phyloP scores from a whole-genome alignment of 257 asterid genomes.

The Nicotiana tabacum region DNA sequence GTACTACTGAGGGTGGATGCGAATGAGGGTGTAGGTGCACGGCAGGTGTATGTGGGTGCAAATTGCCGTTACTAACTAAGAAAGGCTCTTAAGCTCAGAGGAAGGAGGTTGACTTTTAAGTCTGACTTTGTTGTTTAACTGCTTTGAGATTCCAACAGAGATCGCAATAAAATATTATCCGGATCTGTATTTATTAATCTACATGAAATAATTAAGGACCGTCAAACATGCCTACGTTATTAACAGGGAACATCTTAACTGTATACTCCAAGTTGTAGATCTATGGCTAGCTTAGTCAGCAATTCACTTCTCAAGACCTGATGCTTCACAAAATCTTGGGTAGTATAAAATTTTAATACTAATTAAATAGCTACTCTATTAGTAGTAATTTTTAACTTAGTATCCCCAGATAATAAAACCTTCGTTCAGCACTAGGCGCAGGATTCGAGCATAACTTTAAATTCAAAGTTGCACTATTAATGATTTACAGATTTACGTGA shows the following conservation, averaged over 20 bases:
- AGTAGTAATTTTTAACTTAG: neutral
- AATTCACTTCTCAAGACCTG: neutral
- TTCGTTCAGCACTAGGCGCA: neutral
- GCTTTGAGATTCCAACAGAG: too few relatives aligned
- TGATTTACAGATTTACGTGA: neutral
- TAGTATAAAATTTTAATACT: neutral
- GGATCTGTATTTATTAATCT: neutral
- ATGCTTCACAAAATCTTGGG: slow-evolving; percentile 1
- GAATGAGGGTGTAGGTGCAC: too few relatives aligned
- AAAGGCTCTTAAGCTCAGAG: too few relatives aligned
- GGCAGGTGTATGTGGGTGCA: too few relatives aligned
- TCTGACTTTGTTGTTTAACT: neutral
- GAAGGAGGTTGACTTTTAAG: neutral
- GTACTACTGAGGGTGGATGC: too few relatives aligned
- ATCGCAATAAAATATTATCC: too few relatives aligned
- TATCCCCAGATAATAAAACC: neutral
- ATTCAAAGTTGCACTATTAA: neutral
- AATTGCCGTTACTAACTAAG: too few relatives aligned
- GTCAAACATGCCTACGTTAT: neutral
- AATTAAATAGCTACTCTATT: too few relatives aligned
- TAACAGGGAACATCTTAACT: neutral
- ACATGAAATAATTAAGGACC: neutral
- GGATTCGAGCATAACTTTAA: neutral
- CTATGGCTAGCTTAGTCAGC: neutral
- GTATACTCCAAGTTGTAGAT: neutral